A percentile compares a stretch with the other conserved stretches of the same genome.
Conservation (phyloP, 208 protist genomes). For the Acanthamoeba culbertsoni region DNA sequence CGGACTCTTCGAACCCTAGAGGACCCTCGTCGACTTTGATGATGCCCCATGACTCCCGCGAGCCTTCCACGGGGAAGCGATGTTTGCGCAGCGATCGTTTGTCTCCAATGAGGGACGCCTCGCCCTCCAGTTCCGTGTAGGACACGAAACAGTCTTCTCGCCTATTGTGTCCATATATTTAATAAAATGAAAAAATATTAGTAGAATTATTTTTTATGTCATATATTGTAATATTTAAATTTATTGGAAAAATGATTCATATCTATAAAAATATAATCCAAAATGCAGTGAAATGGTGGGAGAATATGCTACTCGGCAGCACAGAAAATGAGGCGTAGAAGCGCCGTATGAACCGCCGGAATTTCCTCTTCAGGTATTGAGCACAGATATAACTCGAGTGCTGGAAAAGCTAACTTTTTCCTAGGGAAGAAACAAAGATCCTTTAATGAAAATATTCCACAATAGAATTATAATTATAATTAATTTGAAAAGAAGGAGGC, state of each 20-base stretch:
- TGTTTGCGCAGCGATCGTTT: not conserved
- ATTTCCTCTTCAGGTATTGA: not conserved
- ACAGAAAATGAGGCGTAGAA: slow-evolving; percentile 48
- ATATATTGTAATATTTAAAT: no score
- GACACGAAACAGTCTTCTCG: slow-evolving; percentile 9
- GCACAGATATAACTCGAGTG: slow-evolving; percentile 1
- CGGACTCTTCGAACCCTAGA: slow-evolving; percentile 40
- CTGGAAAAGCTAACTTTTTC: slow-evolving; percentile 28
- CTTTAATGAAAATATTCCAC: not conserved
- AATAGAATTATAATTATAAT: no score
- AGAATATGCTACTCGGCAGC: not conserved
- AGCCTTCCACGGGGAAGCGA: not conserved
- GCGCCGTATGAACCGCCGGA: not conserved
- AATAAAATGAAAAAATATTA: no score
- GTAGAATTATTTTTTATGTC: no score
- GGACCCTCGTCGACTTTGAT: slow-evolving; percentile 53
- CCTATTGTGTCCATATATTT: not conserved
- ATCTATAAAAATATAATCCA: no score
- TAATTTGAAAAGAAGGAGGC: not conserved
- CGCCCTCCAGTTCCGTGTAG: slow-evolving; percentile 34
- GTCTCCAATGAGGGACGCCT: slow-evolving; percentile 45
- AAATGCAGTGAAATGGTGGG: not conserved
- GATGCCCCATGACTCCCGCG: slow-evolving; percentile 3
- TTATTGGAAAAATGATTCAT: no score
- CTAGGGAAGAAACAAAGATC: not conserved